Base-by-base conservation (phyloP, 1,139 yeast genomes). In the Suhomyces wounanorum region DNA sequence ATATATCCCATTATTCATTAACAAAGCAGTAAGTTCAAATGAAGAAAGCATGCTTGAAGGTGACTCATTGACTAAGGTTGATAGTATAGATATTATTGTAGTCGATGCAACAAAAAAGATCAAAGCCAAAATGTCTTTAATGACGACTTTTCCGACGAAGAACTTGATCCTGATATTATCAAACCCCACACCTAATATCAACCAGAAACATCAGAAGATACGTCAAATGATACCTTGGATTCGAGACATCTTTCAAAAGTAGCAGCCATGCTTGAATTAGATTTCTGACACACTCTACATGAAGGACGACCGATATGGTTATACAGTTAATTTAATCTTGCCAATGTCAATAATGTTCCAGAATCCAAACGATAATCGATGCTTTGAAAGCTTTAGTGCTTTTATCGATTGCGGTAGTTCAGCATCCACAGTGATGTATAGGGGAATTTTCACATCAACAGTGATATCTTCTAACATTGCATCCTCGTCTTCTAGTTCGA, bases 21-120 rank as follows among this genome's bases (percentile, higher is more conserved):
- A 79, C 50, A 91, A 86, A 64, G 89, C 90, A 0, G 76, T 84
- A 13, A 63, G 92, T 53, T 78, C 91, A 1, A 78, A 84, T 51
- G 88, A 84, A 54, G 79, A 72, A 53, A 59, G 84, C 43, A 39
- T 68, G 3, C 54, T 61, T 17, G 79, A 75, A 48, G 72, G 67
- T 0, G 67, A 64, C 28, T 52, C 64, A 1, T 52, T 63, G 17
- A 56, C 60, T 16, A 59, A 59, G 36, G 70, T 67, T 0, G 73
- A 68, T 46, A 76, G 75, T 0, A 71, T 69, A n/a, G 75, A 69
- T 48, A 68, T 67, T 44, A 42, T 50, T 8, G 40, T 44, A 21
- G 57, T 63, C 0, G 62, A 55, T 6, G 8, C 40, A 8, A 14
- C 46, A 18, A 43, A 48, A 6, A 18, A 0, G 35, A 16, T 13